Percentiles rank a stretch among this genome's conserved stretches.
Evolutionary conservation across 331 rosid species (phyloP).

Genomic region (Prunus yedoensis): DNA sequence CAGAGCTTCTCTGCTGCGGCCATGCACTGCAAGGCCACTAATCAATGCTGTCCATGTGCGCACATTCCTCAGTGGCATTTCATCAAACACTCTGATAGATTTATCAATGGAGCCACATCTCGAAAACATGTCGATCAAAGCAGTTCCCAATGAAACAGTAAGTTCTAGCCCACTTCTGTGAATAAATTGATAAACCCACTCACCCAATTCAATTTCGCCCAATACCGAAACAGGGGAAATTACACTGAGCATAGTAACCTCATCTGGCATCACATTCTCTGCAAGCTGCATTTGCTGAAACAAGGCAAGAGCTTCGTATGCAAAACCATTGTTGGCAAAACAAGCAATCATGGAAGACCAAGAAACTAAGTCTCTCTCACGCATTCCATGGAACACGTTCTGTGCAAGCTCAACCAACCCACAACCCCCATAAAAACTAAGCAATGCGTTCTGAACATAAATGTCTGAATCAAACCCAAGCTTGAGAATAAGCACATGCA

Average conservation of each 20-base stretch:
- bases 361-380: constrained; percentile 53
- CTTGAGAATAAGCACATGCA: constrained; percentile 48
- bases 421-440: constrained; percentile 42
- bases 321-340: constrained; percentile 40
- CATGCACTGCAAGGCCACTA: constrained; percentile 62
- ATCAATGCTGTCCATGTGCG: constrained; percentile 60
- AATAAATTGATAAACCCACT: constrained; percentile 48
- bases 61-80: constrained; percentile 52
- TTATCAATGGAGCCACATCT: constrained; percentile 63
- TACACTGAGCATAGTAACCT: constrained; percentile 56
- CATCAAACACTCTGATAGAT: constrained; percentile 48
- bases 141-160: constrained; percentile 55
- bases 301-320: constrained; percentile 43
- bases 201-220: constrained; percentile 62
- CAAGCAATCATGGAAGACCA: constrained; percentile 64
- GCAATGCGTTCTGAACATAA: constrained; percentile 53
- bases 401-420: constrained; percentile 40
- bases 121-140: constrained; percentile 68
- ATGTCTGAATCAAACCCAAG: constrained; percentile 48
- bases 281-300: constrained; percentile 57
- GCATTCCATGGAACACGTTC: constrained; percentile 56
- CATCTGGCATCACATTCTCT: constrained; percentile 38
- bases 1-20: constrained; percentile 58
- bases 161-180: constrained; percentile 31
- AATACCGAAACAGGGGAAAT: constrained; percentile 54